Conservation (phyloP, 768 basidiomycete species). For the Mrakia blollopis region DNA sequence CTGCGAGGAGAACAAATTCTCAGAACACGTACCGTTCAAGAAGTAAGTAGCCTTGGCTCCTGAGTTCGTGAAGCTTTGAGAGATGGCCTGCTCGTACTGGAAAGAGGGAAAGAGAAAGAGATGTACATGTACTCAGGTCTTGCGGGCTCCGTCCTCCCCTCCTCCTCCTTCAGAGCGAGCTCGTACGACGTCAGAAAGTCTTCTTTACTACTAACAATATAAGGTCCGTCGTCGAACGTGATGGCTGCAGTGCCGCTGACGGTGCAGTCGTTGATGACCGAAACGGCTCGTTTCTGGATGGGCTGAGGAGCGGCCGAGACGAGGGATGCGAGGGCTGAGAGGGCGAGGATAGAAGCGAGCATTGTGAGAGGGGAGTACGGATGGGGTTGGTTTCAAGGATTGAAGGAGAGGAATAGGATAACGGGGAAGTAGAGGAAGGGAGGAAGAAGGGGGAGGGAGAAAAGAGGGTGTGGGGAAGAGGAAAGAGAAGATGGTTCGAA, state of each 20-base stretch:
- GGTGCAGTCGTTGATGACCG: conserved; percentile 39
- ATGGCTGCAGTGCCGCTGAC: conserved; percentile 40
- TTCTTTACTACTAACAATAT: conserved; percentile 9
- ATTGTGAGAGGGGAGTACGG: background rate
- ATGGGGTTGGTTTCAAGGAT: background rate
- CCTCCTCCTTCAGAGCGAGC: background rate
- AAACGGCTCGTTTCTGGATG: background rate
- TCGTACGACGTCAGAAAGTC: background rate
- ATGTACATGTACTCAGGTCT: too few relatives aligned
- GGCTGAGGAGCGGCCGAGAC: background rate
- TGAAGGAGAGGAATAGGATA: background rate
- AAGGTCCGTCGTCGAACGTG: conserved; percentile 45
- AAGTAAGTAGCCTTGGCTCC: conserved; percentile 49
- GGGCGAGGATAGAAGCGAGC: background rate
- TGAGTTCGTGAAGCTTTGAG: background rate
- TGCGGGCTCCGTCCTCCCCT: conserved; percentile 33
- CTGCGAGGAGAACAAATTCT: too few relatives aligned
- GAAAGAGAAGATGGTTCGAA: background rate
- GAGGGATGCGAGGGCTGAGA: background rate
- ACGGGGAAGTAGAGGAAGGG: background rate
- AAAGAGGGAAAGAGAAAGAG: background rate
- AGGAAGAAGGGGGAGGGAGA: background rate
- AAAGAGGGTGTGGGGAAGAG: background rate
- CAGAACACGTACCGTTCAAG: conserved; percentile 35
- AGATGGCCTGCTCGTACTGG: background rate